A percentile compares a stretch with the other conserved stretches of the same genome.
Evolutionary conservation across 2,329 filamentous ascomycete genomes (phyloP).

Genomic region (Ceratocystis variospora): DNA sequence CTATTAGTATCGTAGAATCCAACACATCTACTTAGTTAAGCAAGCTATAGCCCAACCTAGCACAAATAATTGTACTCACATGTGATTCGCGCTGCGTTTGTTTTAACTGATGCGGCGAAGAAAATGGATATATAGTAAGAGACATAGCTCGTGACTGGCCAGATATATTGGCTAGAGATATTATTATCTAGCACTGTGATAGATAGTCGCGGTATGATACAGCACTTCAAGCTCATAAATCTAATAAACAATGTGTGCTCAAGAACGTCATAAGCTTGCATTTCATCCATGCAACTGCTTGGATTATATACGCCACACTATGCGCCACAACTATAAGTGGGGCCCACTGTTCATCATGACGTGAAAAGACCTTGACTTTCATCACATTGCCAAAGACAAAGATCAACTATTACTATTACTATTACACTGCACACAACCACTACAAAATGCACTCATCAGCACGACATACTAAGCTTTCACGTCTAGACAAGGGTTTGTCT

Average conservation of each 20-base stretch:
- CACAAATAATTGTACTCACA: conserved; percentile 28
- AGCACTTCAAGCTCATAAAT: background rate
- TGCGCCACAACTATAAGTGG: conserved; percentile 7
- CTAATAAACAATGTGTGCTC: background rate
- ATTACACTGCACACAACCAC: background rate
- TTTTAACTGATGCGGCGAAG: conserved; percentile 38
- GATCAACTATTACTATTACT: background rate
- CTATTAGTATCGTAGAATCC: background rate
- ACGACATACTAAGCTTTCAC: conserved; percentile 26
- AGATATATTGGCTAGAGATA: background rate
- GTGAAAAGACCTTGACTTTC: background rate
- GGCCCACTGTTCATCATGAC: background rate
- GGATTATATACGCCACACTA: conserved; percentile 6
- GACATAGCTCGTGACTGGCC: conserved; percentile 32
- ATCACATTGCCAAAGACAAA: background rate
- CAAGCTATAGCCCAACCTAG: background rate
- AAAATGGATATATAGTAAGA: conserved; percentile 44
- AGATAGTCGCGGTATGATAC: too few relatives aligned
- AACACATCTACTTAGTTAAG: background rate
- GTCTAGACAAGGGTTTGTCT: conserved; percentile 26
- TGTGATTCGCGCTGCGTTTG: conserved; percentile 36
- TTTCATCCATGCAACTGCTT: background rate
- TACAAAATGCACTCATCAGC: conserved; percentile 16
- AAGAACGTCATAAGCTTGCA: background rate
- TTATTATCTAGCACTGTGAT: background rate